These are phyloP conservation scores for Leccinum arenicola DNA, from an alignment of 768 basidiomycete genomes.

Conservation along the genomic window DNA sequence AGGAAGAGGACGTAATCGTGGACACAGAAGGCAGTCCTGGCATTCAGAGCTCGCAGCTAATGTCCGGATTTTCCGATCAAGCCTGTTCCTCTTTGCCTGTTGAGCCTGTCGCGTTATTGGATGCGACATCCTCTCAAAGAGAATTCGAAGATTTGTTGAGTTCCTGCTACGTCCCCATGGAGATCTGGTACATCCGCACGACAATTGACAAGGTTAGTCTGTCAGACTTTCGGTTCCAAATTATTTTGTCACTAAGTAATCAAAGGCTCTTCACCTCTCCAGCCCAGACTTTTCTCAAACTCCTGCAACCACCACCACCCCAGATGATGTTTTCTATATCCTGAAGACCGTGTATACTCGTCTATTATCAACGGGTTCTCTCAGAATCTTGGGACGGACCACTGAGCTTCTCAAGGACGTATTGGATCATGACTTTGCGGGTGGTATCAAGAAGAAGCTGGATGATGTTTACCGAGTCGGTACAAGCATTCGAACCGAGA, in stretches of 20 bases:
- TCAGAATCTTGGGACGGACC: conserved; percentile 54
- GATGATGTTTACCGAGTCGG: conserved; percentile 80
- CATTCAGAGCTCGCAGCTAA: conserved; percentile 1
- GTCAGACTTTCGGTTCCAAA: neutral
- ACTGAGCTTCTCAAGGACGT: conserved; percentile 64
- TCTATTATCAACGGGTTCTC: conserved; percentile 73
- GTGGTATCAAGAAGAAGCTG: conserved; percentile 77
- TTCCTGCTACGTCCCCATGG: conserved; percentile 83
- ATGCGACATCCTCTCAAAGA: conserved; percentile 50
- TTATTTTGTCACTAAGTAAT: neutral
- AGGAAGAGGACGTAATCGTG: conserved; percentile 18
- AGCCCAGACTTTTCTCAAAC: conserved; percentile 62
- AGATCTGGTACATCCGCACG: conserved; percentile 86
- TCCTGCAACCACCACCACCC: conserved; percentile 69
- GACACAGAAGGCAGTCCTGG: conserved; percentile 5
- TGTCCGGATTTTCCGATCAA: neutral
- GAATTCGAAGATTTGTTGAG: conserved; percentile 66
- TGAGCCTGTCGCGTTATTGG: conserved; percentile 31
- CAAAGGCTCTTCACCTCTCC: conserved; percentile 85
- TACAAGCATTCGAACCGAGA: conserved; percentile 59
- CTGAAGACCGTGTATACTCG: conserved; percentile 81
- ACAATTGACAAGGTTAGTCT: conserved; percentile 79
- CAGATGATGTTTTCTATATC: conserved; percentile 96
- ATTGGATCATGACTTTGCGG: conserved; percentile 81
- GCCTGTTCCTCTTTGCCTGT: neutral